These are phyloP conservation scores for Helminthosporium solani DNA, from an alignment of 2,329 filamentous ascomycete species.

Conservation along the genomic window DNA sequence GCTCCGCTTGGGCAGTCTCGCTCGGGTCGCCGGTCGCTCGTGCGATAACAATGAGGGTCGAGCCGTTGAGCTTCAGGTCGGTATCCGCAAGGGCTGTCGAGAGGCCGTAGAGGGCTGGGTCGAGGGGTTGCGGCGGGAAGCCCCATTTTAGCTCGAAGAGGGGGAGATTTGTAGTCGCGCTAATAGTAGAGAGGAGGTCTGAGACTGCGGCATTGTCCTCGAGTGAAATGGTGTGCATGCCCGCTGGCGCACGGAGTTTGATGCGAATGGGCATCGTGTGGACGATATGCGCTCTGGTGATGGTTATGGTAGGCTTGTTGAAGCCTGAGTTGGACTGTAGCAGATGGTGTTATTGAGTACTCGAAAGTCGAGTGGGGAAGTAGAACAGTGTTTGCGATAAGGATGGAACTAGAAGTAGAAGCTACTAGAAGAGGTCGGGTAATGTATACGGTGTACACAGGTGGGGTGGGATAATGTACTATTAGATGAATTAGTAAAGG, in stretches of 20 bases:
- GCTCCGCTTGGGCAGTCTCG: constrained; percentile 17
- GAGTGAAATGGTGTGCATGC: constrained; percentile 69
- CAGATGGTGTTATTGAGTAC: neutral
- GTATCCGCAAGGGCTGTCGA: constrained; percentile 55
- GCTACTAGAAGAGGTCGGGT: no score
- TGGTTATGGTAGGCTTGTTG: constrained; percentile 3
- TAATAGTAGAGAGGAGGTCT: constrained; percentile 62
- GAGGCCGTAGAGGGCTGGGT: constrained; percentile 56
- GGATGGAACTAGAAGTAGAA: no score
- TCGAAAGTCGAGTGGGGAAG: no score
- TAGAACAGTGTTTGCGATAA: no score
- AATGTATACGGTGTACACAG: neutral
- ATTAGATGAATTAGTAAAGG: neutral
- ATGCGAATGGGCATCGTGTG: constrained; percentile 62
- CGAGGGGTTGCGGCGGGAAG: constrained; percentile 73
- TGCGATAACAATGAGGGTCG: constrained; percentile 65
- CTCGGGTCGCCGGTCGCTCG: constrained; percentile 43
- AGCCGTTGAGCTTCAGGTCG: constrained; percentile 64
- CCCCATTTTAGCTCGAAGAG: constrained; percentile 80
- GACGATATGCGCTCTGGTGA: neutral
- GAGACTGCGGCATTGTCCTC: constrained; percentile 66
- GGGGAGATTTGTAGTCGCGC: constrained; percentile 62
- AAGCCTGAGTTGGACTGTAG: neutral
- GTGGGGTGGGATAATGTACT: neutral
- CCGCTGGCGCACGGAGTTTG: constrained; percentile 72